Evolutionary conservation across 495 filamentous ascomycete species (phyloP).

Genomic region (Penicillium goetzii): DNA sequence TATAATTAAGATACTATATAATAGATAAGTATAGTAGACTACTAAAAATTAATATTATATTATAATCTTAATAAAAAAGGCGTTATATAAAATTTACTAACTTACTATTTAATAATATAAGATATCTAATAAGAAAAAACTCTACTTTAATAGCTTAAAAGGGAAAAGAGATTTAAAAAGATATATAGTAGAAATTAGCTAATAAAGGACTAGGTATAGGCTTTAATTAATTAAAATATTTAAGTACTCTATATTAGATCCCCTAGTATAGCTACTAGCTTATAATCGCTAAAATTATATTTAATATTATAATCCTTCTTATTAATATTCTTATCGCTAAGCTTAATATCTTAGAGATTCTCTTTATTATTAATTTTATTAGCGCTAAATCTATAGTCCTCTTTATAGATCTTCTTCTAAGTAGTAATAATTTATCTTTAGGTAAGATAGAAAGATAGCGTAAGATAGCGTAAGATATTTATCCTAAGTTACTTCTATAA

Average conservation of each 20-base stretch:
- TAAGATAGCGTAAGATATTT: constrained; percentile 29
- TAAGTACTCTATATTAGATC: constrained; percentile 27
- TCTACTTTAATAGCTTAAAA: too few relatives aligned
- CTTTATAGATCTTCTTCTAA: constrained; percentile 33
- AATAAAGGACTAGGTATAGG: neutral
- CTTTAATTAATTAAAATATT: neutral
- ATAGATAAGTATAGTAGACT: too few relatives aligned
- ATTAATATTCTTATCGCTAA: constrained; percentile 28
- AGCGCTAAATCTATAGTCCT: constrained; percentile 30
- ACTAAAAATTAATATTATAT: too few relatives aligned
- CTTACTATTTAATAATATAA: too few relatives aligned
- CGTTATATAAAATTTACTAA: too few relatives aligned
- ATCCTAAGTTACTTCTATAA: constrained; percentile 29
- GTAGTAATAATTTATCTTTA: constrained; percentile 29
- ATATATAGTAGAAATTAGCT: neutral
- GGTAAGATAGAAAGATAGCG: constrained; percentile 30
- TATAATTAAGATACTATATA: too few relatives aligned
- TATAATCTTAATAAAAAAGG: too few relatives aligned
- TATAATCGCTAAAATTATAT: constrained; percentile 27
- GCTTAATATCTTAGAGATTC: constrained; percentile 30
- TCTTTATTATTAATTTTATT: constrained; percentile 28
- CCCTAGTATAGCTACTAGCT: constrained; percentile 23
- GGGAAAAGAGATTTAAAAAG: neutral
- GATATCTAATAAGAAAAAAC: too few relatives aligned
- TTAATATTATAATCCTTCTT: constrained; percentile 32